Conservation (phyloP, 2,329 filamentous ascomycete genomes). For the Alternaria alternata region DNA sequence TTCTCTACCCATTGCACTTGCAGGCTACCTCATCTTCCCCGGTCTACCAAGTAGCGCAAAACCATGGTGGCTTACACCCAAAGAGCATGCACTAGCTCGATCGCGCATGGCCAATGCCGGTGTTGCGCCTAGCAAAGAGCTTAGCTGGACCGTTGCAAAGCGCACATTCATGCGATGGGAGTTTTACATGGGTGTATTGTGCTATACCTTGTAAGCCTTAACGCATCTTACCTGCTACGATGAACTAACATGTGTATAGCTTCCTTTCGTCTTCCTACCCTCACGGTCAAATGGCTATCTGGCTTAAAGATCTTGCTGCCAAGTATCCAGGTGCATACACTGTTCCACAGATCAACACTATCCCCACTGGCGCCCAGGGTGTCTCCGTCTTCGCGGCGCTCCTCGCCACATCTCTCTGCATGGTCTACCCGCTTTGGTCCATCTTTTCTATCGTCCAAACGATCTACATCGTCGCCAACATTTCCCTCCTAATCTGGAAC, state of each 20-base stretch:
- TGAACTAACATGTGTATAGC: constrained; percentile 17
- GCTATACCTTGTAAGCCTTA: constrained; percentile 57
- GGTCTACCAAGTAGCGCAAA: constrained; percentile 60
- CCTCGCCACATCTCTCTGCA: constrained; percentile 60
- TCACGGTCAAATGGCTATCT: constrained; percentile 60
- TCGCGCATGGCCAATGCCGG: constrained; percentile 42
- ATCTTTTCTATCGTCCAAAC: constrained; percentile 56
- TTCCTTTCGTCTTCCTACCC: constrained; percentile 54
- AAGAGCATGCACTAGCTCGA: constrained; percentile 42
- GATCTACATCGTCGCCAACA: constrained; percentile 55
- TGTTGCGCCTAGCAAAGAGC: constrained; percentile 51
- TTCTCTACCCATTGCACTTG: constrained; percentile 63
- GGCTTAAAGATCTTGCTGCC: constrained; percentile 58
- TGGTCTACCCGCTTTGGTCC: constrained; percentile 60
- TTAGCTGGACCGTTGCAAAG: constrained; percentile 56
- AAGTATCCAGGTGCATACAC: constrained; percentile 51
- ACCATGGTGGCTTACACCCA: constrained; percentile 58
- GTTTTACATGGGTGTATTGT: constrained; percentile 60
- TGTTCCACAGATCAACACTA: constrained; percentile 59
- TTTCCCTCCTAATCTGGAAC: constrained; percentile 60
- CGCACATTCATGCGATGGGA: constrained; percentile 60
- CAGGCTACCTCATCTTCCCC: constrained; percentile 64
- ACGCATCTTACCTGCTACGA: not conserved
- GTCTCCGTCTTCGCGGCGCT: constrained; percentile 60
- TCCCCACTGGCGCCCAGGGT: constrained; percentile 60